phyloP scores from a whole-genome alignment of 2,329 filamentous ascomycete species.

The Fusarium anthophilum region DNA sequence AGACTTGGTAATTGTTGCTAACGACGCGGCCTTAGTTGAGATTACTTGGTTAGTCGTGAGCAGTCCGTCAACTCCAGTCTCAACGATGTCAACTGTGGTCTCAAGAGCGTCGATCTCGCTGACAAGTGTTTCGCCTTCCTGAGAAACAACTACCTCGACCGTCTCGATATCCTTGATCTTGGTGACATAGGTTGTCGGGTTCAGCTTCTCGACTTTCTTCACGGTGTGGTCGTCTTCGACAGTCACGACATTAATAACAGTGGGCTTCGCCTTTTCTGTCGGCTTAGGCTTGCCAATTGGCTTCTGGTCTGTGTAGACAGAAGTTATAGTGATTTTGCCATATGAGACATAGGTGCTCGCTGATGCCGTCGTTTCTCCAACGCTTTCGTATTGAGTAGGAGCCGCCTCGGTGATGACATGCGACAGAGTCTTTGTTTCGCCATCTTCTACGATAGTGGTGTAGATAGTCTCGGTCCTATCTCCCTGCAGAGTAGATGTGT shows the following conservation, averaged over 20 bases:
- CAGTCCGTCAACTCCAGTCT: conserved; percentile 18
- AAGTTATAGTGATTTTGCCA: conserved; percentile 39
- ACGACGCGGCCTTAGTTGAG: conserved; percentile 23
- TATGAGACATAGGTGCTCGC: conserved; percentile 39
- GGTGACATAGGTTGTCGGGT: conserved; percentile 35
- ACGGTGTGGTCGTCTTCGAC: conserved; percentile 35
- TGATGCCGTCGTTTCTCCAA: conserved; percentile 36
- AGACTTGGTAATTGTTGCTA: conserved; percentile 21
- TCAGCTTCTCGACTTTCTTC: conserved; percentile 36
- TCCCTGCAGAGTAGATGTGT: conserved; percentile 2
- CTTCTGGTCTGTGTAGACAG: conserved; percentile 30
- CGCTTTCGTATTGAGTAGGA: conserved; percentile 16
- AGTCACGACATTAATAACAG: conserved; percentile 35
- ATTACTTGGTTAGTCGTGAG: conserved; percentile 23
- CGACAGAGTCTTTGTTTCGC: conserved; percentile 16
- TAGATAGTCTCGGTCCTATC: conserved; percentile 12
- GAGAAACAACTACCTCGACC: conserved; percentile 19
- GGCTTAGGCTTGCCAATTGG: conserved; percentile 7
- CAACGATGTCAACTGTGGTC: conserved; percentile 22
- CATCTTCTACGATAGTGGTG: conserved; percentile 18
- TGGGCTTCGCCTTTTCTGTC: conserved; percentile 27
- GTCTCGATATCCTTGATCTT: conserved; percentile 31
- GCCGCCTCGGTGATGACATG: conserved; percentile 13
- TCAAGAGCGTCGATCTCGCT: conserved; percentile 18
- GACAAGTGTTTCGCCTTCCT: conserved; percentile 16